Evolutionary conservation across 2,329 filamentous ascomycete genomes (phyloP).

Genomic region (Ophiostoma australiae): DNA sequence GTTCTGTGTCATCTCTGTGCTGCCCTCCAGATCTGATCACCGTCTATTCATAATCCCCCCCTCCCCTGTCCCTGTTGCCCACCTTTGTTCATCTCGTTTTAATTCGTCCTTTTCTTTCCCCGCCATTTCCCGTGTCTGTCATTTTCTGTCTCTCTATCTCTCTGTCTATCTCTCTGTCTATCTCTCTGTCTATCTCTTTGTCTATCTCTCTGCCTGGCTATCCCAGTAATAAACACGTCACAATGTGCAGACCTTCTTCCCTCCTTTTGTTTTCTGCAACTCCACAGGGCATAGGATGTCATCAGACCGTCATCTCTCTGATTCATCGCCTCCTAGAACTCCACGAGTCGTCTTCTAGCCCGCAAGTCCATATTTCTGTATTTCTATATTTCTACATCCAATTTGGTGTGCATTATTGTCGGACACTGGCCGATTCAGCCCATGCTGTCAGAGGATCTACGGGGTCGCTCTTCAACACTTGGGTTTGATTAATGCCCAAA

Average conservation of each 20-base stretch:
- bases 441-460: not conserved
- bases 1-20: not conserved
- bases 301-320: not conserved
- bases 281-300: not conserved
- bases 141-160: not conserved
- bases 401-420: not conserved
- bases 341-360: not conserved
- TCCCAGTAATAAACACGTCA: no score
- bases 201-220: not conserved
- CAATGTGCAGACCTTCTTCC: not conserved
- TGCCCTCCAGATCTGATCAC: not conserved
- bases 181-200: not conserved
- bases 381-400: not conserved
- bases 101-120: not conserved
- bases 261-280: not conserved
- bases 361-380: no score
- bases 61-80: not conserved
- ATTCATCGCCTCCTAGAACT: not conserved
- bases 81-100: conserved; percentile 1
- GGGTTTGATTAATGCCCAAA: not conserved
- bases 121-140: conserved; percentile 10
- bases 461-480: not conserved
- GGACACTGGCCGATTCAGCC: not conserved
- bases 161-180: not conserved
- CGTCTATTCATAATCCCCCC: not conserved